A percentile compares a stretch with the other conserved stretches of the same genome.
Conservation (phyloP, 345 rosid genomes). For the Eutrema yunnanense region DNA sequence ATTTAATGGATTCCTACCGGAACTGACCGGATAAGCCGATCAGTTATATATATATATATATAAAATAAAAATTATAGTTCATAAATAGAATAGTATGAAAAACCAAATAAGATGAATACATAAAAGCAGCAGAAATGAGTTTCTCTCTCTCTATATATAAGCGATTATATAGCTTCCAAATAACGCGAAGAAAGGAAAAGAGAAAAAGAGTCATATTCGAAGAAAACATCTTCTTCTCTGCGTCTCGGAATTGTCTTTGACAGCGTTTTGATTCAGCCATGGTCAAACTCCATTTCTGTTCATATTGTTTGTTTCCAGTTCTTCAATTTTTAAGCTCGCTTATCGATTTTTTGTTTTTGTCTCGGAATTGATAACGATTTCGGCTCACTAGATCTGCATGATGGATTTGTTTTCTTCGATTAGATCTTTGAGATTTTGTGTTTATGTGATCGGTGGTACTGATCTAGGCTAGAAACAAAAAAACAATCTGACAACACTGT, state of each 20-base stretch:
- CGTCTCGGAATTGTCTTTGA: slow-evolving; percentile 1
- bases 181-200: slow-evolving; percentile 3
- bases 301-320: background rate
- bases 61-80: too few relatives aligned
- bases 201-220: slow-evolving; percentile 10
- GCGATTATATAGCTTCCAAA: slow-evolving; percentile 12
- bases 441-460: background rate
- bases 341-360: background rate
- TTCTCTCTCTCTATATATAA: slow-evolving; percentile 2
- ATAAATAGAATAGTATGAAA: too few relatives aligned
- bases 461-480: background rate
- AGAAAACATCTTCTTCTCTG: background rate
- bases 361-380: background rate
- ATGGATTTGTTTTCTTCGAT: slow-evolving; percentile 14
- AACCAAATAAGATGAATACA: too few relatives aligned
- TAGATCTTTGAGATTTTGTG: slow-evolving; percentile 5
- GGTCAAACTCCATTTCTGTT: background rate
- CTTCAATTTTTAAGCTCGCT: background rate
- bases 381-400: slow-evolving; percentile 18
- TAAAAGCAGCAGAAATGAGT: background rate
- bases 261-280: slow-evolving; percentile 25
- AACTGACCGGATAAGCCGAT: too few relatives aligned
- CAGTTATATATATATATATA: too few relatives aligned
- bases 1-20: too few relatives aligned
- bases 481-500: background rate